phyloP scores from a whole-genome alignment of 2,329 filamentous ascomycete species.

The Arthrinium phaeospermum region DNA sequence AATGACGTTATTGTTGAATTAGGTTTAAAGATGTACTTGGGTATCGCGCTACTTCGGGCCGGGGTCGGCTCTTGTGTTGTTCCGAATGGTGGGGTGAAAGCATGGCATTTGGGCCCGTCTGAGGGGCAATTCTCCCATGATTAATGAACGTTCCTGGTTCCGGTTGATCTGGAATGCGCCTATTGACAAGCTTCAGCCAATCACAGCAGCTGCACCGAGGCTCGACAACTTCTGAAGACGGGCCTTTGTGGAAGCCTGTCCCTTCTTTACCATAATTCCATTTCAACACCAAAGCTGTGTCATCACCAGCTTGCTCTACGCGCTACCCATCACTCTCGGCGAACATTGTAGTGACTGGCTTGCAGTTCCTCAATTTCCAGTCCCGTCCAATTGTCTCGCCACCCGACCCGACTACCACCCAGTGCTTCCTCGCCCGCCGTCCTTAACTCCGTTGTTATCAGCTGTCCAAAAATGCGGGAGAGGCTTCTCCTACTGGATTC shows the following conservation, averaged over 20 bases:
- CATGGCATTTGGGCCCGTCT: background rate
- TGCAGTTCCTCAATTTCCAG: background rate
- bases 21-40: background rate
- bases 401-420: background rate
- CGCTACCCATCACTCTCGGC: background rate
- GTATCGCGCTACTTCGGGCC: background rate
- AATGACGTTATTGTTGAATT: background rate
- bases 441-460: background rate
- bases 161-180: constrained; percentile 7
- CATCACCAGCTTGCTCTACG: background rate
- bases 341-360: background rate
- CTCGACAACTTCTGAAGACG: constrained; percentile 5
- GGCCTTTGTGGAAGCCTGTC: constrained; percentile 8
- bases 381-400: background rate
- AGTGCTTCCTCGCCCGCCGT: background rate
- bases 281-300: background rate
- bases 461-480: background rate
- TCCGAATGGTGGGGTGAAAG: background rate
- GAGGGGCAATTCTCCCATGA: background rate
- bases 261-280: constrained; percentile 1
- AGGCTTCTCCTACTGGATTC: constrained; percentile 11
- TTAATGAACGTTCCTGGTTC: constrained; percentile 2
- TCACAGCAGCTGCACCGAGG: background rate
- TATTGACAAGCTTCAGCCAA: background rate
- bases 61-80: background rate